Evolutionary conservation across 805 yeast genomes (phyloP).

Genomic region (Blastobotrys peoriensis): DNA sequence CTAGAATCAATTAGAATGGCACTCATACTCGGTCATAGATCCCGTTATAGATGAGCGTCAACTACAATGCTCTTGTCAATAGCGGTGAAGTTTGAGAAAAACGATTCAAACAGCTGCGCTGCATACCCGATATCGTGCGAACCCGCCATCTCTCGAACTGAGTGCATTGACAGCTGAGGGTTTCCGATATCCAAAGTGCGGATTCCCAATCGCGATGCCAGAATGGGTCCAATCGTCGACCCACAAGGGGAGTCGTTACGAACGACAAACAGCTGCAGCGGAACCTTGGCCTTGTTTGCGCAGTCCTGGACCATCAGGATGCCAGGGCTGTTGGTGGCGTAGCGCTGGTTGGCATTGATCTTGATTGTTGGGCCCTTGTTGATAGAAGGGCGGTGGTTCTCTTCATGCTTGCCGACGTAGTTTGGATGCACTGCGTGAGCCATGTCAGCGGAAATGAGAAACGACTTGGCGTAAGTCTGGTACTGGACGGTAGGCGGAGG

Average conservation of each 20-base stretch:
- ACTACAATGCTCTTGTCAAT: conserved; percentile 18
- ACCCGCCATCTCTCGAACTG: conserved; percentile 89
- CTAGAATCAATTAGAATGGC: too few relatives aligned
- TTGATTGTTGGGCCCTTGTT: conserved; percentile 92
- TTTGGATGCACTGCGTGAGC: conserved; percentile 98
- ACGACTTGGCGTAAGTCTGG: conserved; percentile 49
- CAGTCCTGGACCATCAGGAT: conserved; percentile 66
- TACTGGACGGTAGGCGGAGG: conserved; percentile 10
- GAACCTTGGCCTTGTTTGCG: conserved; percentile 65
- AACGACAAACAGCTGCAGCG: conserved; percentile 88
- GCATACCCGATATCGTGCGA: conserved; percentile 62
- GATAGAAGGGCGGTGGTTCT: conserved; percentile 68
- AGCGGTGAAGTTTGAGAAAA: conserved; percentile 38
- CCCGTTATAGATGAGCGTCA: too few relatives aligned
- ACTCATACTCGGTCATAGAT: too few relatives aligned
- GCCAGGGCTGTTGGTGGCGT: conserved; percentile 91
- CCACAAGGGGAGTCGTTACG: conserved; percentile 94
- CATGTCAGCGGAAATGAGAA: conserved; percentile 88
- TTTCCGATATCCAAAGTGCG: conserved; percentile 86
- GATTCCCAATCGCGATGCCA: conserved; percentile 80
- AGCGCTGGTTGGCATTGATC: conserved; percentile 90
- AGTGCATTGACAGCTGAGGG: conserved; percentile 91
- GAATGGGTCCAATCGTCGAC: conserved; percentile 91
- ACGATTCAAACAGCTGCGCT: conserved; percentile 55
- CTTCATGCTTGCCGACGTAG: conserved; percentile 69